phyloP scores from a whole-genome alignment of 2,329 filamentous ascomycete genomes.

The Coleophoma eucalyptorum region DNA sequence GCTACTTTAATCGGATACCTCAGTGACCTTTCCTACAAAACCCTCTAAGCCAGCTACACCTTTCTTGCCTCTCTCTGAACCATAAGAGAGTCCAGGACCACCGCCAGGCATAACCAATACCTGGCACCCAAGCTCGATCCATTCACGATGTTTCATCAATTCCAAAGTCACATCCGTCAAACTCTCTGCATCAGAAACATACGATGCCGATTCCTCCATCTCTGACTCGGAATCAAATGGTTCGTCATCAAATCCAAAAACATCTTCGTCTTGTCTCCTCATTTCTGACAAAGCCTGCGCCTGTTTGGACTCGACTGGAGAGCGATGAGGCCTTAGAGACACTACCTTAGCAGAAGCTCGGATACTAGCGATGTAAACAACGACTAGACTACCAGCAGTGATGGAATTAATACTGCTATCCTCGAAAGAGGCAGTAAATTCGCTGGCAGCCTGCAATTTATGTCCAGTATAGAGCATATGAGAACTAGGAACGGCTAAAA shows the following conservation, averaged over 20 bases:
- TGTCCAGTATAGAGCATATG: slow-evolving; percentile 53
- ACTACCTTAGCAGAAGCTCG: slow-evolving; percentile 72
- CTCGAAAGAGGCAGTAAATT: slow-evolving; percentile 68
- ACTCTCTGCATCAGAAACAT: slow-evolving; percentile 33
- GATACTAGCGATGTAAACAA: slow-evolving; percentile 85
- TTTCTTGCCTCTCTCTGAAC: slow-evolving; percentile 48
- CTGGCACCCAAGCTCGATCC: slow-evolving; percentile 67
- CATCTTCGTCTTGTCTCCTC: slow-evolving; percentile 33
- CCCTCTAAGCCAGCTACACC: slow-evolving; percentile 62
- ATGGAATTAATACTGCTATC: slow-evolving; percentile 60
- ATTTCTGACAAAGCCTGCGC: no score
- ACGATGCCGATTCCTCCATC: slow-evolving; percentile 35
- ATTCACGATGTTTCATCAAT: slow-evolving; percentile 66
- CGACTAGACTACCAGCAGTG: slow-evolving; percentile 64
- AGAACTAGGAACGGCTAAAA: slow-evolving; percentile 62
- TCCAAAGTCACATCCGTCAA: slow-evolving; percentile 58
- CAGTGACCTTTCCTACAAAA: slow-evolving; percentile 65
- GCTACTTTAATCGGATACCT: slow-evolving; percentile 48
- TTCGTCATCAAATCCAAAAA: slow-evolving; percentile 37
- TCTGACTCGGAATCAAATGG: slow-evolving; percentile 14
- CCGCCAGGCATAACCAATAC: slow-evolving; percentile 71
- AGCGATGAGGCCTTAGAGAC: no score
- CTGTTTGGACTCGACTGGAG: no score
- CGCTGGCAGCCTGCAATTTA: slow-evolving; percentile 61
- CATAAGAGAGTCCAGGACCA: slow-evolving; percentile 53